Evolutionary conservation across 176 grass and related monocot genomes (phyloP).

Genomic region (Thinopyrum elongatum): DNA sequence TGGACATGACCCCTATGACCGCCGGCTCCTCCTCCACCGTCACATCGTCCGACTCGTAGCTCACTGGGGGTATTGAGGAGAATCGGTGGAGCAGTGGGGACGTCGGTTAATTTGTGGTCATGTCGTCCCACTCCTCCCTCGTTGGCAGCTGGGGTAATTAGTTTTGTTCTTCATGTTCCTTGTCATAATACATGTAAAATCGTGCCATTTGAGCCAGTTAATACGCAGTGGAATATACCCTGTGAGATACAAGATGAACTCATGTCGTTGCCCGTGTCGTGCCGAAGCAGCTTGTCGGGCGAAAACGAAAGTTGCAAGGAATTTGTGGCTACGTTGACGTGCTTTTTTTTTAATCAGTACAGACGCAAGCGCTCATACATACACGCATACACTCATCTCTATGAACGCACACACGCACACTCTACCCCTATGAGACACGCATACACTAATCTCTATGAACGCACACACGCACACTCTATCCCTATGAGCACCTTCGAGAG

Average conservation of each 20-base stretch:
- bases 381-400: too few relatives aligned
- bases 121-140: slow-evolving; percentile 38
- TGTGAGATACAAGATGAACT: not conserved
- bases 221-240: slow-evolving; percentile 19
- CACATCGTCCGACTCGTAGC: slow-evolving; percentile 21
- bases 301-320: not conserved
- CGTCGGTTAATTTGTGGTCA: slow-evolving; percentile 18
- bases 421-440: too few relatives aligned
- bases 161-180: slow-evolving; percentile 10
- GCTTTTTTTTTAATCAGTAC: too few relatives aligned
- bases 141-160: slow-evolving; percentile 22
- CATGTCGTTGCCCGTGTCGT: not conserved
- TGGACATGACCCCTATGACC: slow-evolving; percentile 93
- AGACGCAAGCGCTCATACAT: too few relatives aligned
- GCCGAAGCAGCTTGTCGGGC: not conserved
- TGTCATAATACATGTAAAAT: slow-evolving; percentile 40
- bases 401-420: too few relatives aligned
- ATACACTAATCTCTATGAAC: too few relatives aligned
- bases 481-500: too few relatives aligned
- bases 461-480: too few relatives aligned
- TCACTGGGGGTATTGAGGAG: not conserved
- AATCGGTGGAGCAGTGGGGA: slow-evolving; percentile 31
- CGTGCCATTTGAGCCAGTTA: slow-evolving; percentile 9
- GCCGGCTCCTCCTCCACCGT: slow-evolving; percentile 50
- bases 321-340: not conserved